Evolutionary conservation across 2,329 filamentous ascomycete genomes (phyloP).

Genomic region (Niveomyces coronatus): DNA sequence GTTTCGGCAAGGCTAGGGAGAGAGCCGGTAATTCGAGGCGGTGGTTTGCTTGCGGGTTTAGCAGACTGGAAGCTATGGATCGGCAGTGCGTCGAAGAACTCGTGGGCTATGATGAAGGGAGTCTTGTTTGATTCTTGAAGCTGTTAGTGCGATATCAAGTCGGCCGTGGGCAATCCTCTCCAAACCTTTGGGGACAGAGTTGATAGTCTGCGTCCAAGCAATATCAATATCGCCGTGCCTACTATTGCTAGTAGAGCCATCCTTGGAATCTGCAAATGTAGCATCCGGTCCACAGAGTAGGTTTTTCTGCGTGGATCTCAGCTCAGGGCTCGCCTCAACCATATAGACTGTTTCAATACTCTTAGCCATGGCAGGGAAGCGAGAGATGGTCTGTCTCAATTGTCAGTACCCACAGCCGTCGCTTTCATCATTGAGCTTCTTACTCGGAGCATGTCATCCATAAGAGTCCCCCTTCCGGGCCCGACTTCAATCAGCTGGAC

Average conservation of each 20-base stretch:
- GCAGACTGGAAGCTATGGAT: slow-evolving; percentile 91
- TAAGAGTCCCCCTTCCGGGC: slow-evolving; percentile 86
- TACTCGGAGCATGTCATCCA: slow-evolving; percentile 91
- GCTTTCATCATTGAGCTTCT: slow-evolving; percentile 18
- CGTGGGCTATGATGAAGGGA: slow-evolving; percentile 91
- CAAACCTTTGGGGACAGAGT: slow-evolving; percentile 68
- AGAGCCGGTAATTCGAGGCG: slow-evolving; percentile 5
- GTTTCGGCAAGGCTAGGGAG: slow-evolving; percentile 31
- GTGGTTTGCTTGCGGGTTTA: slow-evolving; percentile 20
- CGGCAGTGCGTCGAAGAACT: slow-evolving; percentile 96
- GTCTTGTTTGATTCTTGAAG: slow-evolving; percentile 52
- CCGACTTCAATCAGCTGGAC: slow-evolving; percentile 91
- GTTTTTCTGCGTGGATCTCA: slow-evolving; percentile 68
- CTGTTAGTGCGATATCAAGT: background rate
- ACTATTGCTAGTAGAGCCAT: slow-evolving; percentile 63
- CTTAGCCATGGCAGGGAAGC: slow-evolving; percentile 67
- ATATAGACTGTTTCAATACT: slow-evolving; percentile 84
- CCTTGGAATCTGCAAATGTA: slow-evolving; percentile 57
- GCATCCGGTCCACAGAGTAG: slow-evolving; percentile 68
- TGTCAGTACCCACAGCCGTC: background rate
- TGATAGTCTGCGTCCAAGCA: slow-evolving; percentile 83
- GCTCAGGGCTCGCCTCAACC: slow-evolving; percentile 79
- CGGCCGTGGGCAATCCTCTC: slow-evolving; percentile 16
- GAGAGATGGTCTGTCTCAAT: slow-evolving; percentile 59
- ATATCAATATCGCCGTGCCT: slow-evolving; percentile 68